Evolutionary conservation across 2,329 filamentous ascomycete genomes (phyloP).

Genomic region (Didymellaceae sp.): DNA sequence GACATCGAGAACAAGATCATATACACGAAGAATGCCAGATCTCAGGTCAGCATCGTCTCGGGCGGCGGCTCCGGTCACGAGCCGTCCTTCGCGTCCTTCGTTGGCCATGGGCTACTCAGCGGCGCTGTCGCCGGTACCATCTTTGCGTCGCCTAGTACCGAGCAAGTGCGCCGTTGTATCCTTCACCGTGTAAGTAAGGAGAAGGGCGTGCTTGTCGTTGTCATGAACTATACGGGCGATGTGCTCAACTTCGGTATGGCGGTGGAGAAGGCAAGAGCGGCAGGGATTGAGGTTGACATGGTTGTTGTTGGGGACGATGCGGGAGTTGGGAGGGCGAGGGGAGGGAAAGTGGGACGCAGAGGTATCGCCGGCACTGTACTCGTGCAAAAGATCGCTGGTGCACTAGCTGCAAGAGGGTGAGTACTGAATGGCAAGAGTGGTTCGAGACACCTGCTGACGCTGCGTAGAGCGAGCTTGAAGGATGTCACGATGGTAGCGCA

Average conservation of each 20-base stretch:
- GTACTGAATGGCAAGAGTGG: constrained; percentile 16
- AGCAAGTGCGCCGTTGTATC: constrained; percentile 81
- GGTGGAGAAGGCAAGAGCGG: constrained; percentile 87
- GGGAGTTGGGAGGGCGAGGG: constrained; percentile 79
- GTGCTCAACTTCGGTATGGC: constrained; percentile 92
- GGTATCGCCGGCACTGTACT: constrained; percentile 92
- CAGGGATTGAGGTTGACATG: constrained; percentile 81
- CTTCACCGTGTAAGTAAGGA: constrained; percentile 73
- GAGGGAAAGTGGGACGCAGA: constrained; percentile 89
- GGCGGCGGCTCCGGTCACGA: constrained; percentile 92
- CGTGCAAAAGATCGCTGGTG: constrained; percentile 89
- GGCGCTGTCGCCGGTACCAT: constrained; percentile 87
- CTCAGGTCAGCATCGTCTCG: constrained; percentile 79
- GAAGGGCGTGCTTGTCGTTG: constrained; percentile 82
- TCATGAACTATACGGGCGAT: constrained; percentile 87
- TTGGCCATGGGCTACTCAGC: constrained; percentile 79
- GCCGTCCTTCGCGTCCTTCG: constrained; percentile 84
- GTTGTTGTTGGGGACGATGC: constrained; percentile 92
- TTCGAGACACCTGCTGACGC: constrained; percentile 12
- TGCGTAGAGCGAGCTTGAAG: constrained; percentile 59
- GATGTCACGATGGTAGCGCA: constrained; percentile 77
- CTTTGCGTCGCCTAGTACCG: constrained; percentile 80
- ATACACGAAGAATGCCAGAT: constrained; percentile 34
- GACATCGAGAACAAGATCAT: constrained; percentile 80
- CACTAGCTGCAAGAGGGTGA: constrained; percentile 74